Percentiles rank a stretch among this genome's conserved stretches.
Conservation (phyloP, 2,329 filamentous ascomycete species). For the Exophiala dermatitidis region DNA sequence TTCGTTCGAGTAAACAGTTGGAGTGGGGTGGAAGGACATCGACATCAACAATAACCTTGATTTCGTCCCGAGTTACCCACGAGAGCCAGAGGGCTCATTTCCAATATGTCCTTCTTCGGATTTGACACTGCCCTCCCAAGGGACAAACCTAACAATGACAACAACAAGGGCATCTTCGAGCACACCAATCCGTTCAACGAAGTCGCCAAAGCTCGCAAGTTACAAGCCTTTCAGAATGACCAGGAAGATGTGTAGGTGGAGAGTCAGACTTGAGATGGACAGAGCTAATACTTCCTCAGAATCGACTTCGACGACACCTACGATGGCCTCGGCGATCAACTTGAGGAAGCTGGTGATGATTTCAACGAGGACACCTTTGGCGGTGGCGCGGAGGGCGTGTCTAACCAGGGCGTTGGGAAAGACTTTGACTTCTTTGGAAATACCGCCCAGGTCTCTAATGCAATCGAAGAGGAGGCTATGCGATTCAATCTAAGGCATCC, state of each 20-base stretch:
- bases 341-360: slow-evolving; percentile 85
- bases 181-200: slow-evolving; percentile 85
- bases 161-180: slow-evolving; percentile 66
- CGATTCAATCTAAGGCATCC: slow-evolving; percentile 67
- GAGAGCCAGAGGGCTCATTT: neutral
- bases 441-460: slow-evolving; percentile 77
- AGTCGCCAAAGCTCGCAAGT: slow-evolving; percentile 53
- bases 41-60: neutral
- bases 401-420: slow-evolving; percentile 60
- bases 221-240: slow-evolving; percentile 40
- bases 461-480: slow-evolving; percentile 84
- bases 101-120: slow-evolving; percentile 80
- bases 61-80: neutral
- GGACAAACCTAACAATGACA: slow-evolving; percentile 41
- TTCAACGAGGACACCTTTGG: slow-evolving; percentile 97
- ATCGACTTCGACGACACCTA: slow-evolving; percentile 96
- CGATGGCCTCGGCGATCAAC: slow-evolving; percentile 82
- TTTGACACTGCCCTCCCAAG: slow-evolving; percentile 65
- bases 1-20: slow-evolving; percentile 24
- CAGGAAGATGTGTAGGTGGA: slow-evolving; percentile 52
- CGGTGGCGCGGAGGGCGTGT: slow-evolving; percentile 40
- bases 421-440: slow-evolving; percentile 97
- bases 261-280: neutral
- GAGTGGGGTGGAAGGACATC: slow-evolving; percentile 10
- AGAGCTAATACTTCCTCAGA: slow-evolving; percentile 39